A percentile compares a stretch with the other conserved stretches of the same genome.
These are phyloP conservation scores for Rubia tinctorum DNA, from an alignment of 305 asterid species.

Conservation along the genomic window DNA sequence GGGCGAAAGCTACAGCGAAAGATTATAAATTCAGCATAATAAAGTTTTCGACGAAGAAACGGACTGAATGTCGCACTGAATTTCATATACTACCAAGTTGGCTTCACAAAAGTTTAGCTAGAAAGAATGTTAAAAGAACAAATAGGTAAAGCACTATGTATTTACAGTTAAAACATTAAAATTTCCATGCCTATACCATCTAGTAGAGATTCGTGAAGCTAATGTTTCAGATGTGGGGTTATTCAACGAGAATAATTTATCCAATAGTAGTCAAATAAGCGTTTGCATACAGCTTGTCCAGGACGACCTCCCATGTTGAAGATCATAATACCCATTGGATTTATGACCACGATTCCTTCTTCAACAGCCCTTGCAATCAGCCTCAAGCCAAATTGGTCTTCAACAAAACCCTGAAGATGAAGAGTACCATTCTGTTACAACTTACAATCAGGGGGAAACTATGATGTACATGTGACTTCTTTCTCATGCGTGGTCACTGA, in stretches of 20 bases:
- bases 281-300: conserved; percentile 96
- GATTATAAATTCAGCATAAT: too few species aligned
- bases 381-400: conserved; percentile 99
- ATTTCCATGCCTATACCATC: background rate
- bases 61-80: background rate
- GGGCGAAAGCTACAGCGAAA: too few species aligned
- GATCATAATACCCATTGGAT: conserved; percentile 96
- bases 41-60: too few species aligned
- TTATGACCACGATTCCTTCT: conserved; percentile 97
- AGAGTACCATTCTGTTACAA: conserved; percentile 15
- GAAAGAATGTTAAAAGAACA: background rate
- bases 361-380: conserved; percentile 99
- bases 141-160: background rate
- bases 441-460: background rate
- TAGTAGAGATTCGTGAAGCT: background rate
- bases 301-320: conserved; percentile 99
- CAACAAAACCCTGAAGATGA: conserved; percentile 86
- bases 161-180: background rate
- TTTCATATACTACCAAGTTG: background rate
- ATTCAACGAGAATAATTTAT: background rate
- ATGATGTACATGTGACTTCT: background rate
- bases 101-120: background rate
- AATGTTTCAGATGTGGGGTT: background rate
- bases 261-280: conserved; percentile 88
- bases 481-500: background rate